Evolutionary conservation across 352 stramenopile genomes (phyloP), one percentile per base, ranked within the genome.

Genomic region (Globisporangium sylvaticum): DNA sequence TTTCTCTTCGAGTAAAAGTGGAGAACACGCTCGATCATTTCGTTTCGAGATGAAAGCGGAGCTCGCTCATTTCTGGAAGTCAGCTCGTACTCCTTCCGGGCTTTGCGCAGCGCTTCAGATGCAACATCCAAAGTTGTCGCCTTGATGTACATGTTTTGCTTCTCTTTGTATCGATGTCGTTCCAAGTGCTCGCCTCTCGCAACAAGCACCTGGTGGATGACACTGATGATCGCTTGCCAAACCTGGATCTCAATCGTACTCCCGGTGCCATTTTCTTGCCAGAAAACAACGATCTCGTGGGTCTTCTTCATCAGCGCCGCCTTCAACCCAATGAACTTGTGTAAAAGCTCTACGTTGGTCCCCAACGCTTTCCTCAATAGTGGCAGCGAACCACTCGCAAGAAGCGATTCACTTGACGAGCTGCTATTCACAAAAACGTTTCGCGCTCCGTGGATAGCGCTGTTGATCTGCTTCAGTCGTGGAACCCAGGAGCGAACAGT

Each of bases 1-100:
- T 88, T 88, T 31, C 83, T 70, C 57, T 77, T 84, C 6, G 70
- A 66, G 53, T 87, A 84, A 61, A 92, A 90, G 61, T 89, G 81
- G 22, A 83, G 65, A 31, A 87, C 72, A 20, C 76, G 77, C 67
- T 92, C 81, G n/a, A 86, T 76, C 74, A 89, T 75, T 27, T 92
- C 81, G 25, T 92, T 90, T 53, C 83, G 78, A 32, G 81, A 90
- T 5, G 78, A 71, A 3, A 89, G 68, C 22, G 69, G 63, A 1
- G 75, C 73, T 34, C 75, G 65, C 14, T 84, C 68, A 7, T 58
- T 42, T 42, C 54, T 58, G 15, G 58, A 24, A 14, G 52, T 14
- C 7, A 27, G 4, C 32, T 66, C 27, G 22, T 71, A 62, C 53
- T 71, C 68, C 27, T 70, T 71, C 24, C 52, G 70, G 29, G 52